Evolutionary conservation across 495 filamentous ascomycete genomes (phyloP), one percentile per base, ranked within the genome.

Genomic region (Lasiosphaeria miniovina): DNA sequence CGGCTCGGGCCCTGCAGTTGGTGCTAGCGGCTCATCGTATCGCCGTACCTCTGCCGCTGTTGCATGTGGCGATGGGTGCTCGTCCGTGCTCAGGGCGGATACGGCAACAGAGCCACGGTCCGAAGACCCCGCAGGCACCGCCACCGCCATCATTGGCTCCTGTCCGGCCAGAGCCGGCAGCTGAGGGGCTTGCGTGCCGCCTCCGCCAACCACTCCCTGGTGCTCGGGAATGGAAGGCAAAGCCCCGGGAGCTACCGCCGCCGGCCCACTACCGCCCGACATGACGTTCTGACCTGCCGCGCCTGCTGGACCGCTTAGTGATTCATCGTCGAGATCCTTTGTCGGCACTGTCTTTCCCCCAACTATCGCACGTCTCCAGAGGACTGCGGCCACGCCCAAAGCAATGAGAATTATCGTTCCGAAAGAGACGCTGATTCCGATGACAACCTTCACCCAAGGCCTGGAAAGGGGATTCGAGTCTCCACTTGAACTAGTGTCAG

Each of bases 351-450:
- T 36, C 54, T 34, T 36, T 43, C 1, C 36, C 36, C 9, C 6
- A 11, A 17, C 17, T 43, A 3, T 54, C 51, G 38, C 55, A 48
- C n/a, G 50, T 15, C 6, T 50, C 55, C 59, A 69, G n/a, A 66
- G 15, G 54, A 69, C 36, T 10, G 56, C 32, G 35, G 15, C 57
- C 10, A 55, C 49, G 8, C 60, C 43, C 4, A 52, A 15, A 32
- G 35, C 61, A 17, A 63, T 38, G n/a, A 69, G 31, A 0, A 51
- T 2, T 17, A 66, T 17, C 2, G 62, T 36, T 17, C 66, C 66
- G 15, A 64, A 59, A 7, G 40, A 14, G 36, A 69, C 48, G 15
- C 66, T 61, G 3, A 68, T 34, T 10, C 61, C 66, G 36, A 69
- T 58, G 52, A 61, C 64, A 6, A 66, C 43, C 17, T 58, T 54